Evolutionary conservation across 108 stramenopile species (phyloP).

Genomic region (Cyclotella atomus): DNA sequence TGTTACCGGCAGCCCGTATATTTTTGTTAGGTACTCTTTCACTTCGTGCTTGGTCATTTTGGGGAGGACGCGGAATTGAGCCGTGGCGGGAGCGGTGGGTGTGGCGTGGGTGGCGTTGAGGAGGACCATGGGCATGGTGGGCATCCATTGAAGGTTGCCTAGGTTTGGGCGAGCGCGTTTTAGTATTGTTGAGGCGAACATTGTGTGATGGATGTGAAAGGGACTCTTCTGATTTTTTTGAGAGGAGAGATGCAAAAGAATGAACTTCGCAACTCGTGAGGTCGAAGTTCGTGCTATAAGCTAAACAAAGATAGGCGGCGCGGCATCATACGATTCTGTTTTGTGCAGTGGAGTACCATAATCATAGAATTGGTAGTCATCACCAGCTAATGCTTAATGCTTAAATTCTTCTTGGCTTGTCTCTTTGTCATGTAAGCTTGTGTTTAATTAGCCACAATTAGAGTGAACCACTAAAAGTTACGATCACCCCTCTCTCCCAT

Average conservation of each 20-base stretch:
- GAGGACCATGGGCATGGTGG: constrained; percentile 83
- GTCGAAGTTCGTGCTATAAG: too few species aligned
- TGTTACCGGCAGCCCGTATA: constrained; percentile 86
- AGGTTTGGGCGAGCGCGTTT: constrained; percentile 6
- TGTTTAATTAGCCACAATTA: too few species aligned
- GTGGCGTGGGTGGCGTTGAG: constrained; percentile 75
- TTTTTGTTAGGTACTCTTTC: constrained; percentile 92
- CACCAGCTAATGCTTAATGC: too few species aligned
- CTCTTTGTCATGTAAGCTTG: too few species aligned
- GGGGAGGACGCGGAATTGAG: constrained; percentile 85
- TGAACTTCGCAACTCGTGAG: too few species aligned
- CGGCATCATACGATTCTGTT: too few species aligned
- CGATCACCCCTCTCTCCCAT: constrained; percentile 89
- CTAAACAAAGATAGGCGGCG: too few species aligned
- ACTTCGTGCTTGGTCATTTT: constrained; percentile 96
- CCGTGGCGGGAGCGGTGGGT: constrained; percentile 60
- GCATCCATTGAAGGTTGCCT: constrained; percentile 73
- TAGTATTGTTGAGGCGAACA: not conserved
- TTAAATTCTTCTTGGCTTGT: too few species aligned
- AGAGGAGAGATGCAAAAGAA: too few species aligned
- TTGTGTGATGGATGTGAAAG: not conserved
- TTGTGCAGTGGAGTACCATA: too few species aligned
- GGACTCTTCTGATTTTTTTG: not conserved
- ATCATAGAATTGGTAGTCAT: too few species aligned
- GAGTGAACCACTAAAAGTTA: constrained; percentile 80